phyloP scores from a whole-genome alignment of 2,329 filamentous ascomycete genomes.

The Scytalidium lignicola region DNA sequence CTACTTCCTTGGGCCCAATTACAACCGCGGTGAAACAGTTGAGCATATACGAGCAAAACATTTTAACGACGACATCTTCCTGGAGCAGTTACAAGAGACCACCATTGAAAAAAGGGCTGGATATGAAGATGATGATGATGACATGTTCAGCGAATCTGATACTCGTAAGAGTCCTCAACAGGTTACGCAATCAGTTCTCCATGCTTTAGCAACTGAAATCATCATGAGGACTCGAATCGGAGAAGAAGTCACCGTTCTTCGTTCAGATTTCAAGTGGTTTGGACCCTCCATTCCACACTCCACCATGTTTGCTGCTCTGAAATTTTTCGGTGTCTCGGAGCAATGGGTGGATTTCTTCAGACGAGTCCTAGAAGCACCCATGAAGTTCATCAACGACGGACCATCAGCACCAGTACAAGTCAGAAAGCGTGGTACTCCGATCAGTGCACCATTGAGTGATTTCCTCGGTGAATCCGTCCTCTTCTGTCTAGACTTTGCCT shows the following conservation, averaged over 20 bases:
- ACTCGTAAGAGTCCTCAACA: slow-evolving; percentile 36
- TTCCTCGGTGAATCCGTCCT: slow-evolving; percentile 54
- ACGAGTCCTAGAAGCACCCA: slow-evolving; percentile 52
- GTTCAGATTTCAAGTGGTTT: slow-evolving; percentile 55
- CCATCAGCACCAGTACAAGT: slow-evolving; percentile 35
- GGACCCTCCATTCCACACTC: slow-evolving; percentile 53
- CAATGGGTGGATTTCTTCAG: slow-evolving; percentile 55
- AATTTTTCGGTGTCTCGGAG: slow-evolving; percentile 53
- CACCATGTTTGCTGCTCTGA: slow-evolving; percentile 51
- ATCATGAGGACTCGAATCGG: slow-evolving; percentile 42
- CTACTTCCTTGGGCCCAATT: slow-evolving; percentile 34
- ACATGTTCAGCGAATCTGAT: slow-evolving; percentile 24
- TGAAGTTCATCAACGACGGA: slow-evolving; percentile 52
- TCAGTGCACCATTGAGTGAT: slow-evolving; percentile 53
- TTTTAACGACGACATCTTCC: slow-evolving; percentile 45
- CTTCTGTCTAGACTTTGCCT: slow-evolving; percentile 60
- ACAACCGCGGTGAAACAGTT: slow-evolving; percentile 20
- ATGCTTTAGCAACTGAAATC: slow-evolving; percentile 49
- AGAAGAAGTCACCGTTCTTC: slow-evolving; percentile 46
- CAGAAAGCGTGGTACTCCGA: slow-evolving; percentile 53
- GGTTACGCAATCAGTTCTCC: slow-evolving; percentile 52
- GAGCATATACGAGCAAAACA: slow-evolving; percentile 33
- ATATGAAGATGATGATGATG: slow-evolving; percentile 39
- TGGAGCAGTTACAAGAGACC: slow-evolving; percentile 45
- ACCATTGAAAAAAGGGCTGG: slow-evolving; percentile 32